Evolutionary conservation across 2,329 filamentous ascomycete genomes (phyloP).

Genomic region (Escovopsis sp.): DNA sequence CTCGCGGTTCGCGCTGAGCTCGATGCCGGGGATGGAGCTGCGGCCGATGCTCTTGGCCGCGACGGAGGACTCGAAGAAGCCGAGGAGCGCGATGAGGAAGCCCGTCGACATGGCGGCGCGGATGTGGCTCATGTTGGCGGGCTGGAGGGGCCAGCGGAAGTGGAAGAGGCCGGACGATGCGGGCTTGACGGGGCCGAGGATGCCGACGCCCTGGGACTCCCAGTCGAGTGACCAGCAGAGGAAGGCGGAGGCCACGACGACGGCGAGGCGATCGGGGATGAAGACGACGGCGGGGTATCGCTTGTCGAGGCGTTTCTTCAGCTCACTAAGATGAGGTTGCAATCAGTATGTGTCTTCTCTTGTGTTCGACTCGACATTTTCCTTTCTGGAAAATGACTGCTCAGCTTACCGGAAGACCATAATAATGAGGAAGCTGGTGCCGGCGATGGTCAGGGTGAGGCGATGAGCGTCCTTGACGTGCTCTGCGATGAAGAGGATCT

Average conservation of each 20-base stretch:
- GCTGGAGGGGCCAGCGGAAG: conserved; percentile 74
- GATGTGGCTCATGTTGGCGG: conserved; percentile 63
- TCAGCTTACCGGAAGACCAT: conserved; percentile 68
- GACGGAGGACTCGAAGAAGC: conserved; percentile 97
- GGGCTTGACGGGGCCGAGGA: conserved; percentile 70
- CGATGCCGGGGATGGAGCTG: conserved; percentile 55
- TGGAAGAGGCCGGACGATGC: conserved; percentile 56
- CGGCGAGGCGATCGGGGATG: conserved; percentile 77
- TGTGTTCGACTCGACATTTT: no score
- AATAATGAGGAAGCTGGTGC: conserved; percentile 69
- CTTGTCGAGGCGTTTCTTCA: conserved; percentile 69
- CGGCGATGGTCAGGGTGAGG: conserved; percentile 62
- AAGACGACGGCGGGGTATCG: conserved; percentile 71
- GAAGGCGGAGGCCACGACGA: conserved; percentile 73
- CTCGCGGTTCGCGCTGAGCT: conserved; percentile 80
- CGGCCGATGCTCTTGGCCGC: conserved; percentile 80
- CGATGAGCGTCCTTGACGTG: conserved; percentile 53
- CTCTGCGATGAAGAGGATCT: conserved; percentile 61
- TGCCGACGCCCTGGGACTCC: conserved; percentile 64
- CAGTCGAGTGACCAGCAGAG: conserved; percentile 64
- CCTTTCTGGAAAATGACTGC: neutral
- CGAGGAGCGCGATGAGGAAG: conserved; percentile 83
- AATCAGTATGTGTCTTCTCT: neutral
- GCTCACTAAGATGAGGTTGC: conserved; percentile 35
- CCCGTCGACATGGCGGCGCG: conserved; percentile 78